Base-by-base conservation (phyloP, 2,329 filamentous ascomycete species). In the Phaeophleospora eucalypticola region DNA sequence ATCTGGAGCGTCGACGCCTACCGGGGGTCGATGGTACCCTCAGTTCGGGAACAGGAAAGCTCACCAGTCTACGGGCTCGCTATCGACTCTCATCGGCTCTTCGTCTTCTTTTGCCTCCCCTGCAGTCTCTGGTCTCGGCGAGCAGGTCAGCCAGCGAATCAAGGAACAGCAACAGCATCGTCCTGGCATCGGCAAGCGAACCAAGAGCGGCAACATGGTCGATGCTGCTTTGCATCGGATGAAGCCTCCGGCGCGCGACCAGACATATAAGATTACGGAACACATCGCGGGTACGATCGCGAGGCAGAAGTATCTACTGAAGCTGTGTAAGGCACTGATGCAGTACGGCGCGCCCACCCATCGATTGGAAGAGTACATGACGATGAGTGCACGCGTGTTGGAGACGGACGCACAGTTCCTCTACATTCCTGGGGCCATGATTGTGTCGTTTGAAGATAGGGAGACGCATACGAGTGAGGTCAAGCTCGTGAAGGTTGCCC, bases 401-500 rank as follows among this genome's bases (percentile, higher is more conserved):
- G 87, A 90, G 66, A 90, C 95, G 14, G 86, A 95, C 55, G 86
- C 85, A 4, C 89, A 95, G 60, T 95, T 93, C 58, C 71, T 95
- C 17, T 96, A 95, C 64, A 81, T 95, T 21, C 89, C 90, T 0
- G 87, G 87, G 0, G 94, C 87, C 62, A 96, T 96, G 90, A 87
- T 96, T 46, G 86, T 95, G 62, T 91, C 88, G 3, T 95, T 96
- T 61, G 89, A 82, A 60, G 87, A 91, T 66, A 68, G 71, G 4
- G 70, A 76, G 0, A 87, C 85, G 0, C 85, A 89, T 60, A 89
- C 86, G 0, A 84, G 84, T n/a, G 85, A 89, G 62, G 85, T 89
- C 52, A 87, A 87, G 68, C 76, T 89, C 24, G 82, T 89, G 4
- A 79, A 83, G 10, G 78, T 81, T 0, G 69, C 71, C 0, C 84